Evolutionary conservation across 2,329 filamentous ascomycete species (phyloP), one percentile per base, ranked within the genome.

Genomic region (Ceratocystis ficicola): DNA sequence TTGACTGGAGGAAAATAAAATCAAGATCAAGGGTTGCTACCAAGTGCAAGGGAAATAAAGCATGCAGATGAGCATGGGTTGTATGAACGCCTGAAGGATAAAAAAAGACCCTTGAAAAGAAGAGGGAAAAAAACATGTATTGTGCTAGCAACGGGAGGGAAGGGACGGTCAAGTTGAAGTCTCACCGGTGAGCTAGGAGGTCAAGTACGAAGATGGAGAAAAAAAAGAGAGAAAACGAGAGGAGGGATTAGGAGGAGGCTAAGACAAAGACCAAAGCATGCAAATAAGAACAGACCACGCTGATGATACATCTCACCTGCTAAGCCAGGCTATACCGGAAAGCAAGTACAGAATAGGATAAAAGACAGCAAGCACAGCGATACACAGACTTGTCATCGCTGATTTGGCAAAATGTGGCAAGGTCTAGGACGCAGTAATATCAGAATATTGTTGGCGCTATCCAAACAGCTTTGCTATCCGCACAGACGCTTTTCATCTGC

Each of bases 401-500:
- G 25, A 25, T 28, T 10, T 20, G 20, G 10, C 10, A 15, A 12
- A 52, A 32, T 7, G 8, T 52, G 48, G 48, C 5, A 25, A 25
- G 10, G 48, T 7, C 28, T 32, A 28, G 32, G 55, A n/a, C 28
- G 55, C 15, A 17, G 32, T 36, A 30, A 36, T 59, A 59, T 59
- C 28, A 59, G 28, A 4, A 12, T 20, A 17, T 10, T 52, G 48
- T 25, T 25, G 55, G 17, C 7, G 25, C n/a, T 20, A 17, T 59
- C 25, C 17, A 36, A 59, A 5, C 22, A n/a, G 25, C 17, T n/a
- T 17, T n/a, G 25, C 17, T 59, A 25, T n/a, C 28, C 41, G 61
- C 61, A 63, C 61, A 48, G 61, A 63, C 61, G 44, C 12, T 63
- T 63, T 63, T 63, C 61, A 63, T 63, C 61, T 63, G 61, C 61